These are phyloP conservation scores for Nicotiana knightiana DNA, from an alignment of 257 asterid species.

Conservation along the genomic window DNA sequence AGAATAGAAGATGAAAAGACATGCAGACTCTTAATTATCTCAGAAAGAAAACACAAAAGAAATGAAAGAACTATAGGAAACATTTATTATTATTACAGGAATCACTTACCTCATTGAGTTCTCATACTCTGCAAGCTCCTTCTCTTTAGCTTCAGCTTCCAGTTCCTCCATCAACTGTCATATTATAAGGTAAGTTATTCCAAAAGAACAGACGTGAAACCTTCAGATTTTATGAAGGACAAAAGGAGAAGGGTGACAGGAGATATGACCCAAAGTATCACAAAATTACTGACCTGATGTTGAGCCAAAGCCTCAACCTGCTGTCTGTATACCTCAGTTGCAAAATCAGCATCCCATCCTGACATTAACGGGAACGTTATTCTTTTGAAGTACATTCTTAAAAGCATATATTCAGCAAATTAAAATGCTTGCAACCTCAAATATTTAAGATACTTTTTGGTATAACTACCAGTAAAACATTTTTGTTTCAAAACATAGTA, in stretches of 20 bases:
- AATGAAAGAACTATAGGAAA: neutral
- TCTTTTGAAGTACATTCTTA: slow-evolving; percentile 11
- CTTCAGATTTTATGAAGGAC: neutral
- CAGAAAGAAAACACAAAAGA: neutral
- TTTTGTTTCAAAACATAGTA: neutral
- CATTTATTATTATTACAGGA: neutral
- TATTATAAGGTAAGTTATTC: slow-evolving; percentile 13
- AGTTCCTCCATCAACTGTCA: slow-evolving; percentile 74
- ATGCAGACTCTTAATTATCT: neutral
- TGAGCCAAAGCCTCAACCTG: slow-evolving; percentile 89
- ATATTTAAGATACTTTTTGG: neutral
- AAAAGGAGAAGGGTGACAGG: neutral
- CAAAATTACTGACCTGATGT: slow-evolving; percentile 56
- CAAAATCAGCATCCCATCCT: slow-evolving; percentile 99
- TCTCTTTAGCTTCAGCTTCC: slow-evolving; percentile 85
- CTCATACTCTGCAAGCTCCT: slow-evolving; percentile 70
- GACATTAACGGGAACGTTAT: slow-evolving; percentile 18
- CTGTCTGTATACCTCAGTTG: slow-evolving; percentile 89
- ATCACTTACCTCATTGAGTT: slow-evolving; percentile 49
- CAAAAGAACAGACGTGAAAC: neutral
- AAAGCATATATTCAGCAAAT: slow-evolving; percentile 7
- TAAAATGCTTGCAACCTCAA: neutral
- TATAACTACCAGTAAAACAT: neutral
- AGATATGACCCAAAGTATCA: neutral
- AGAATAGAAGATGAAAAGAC: neutral